A percentile compares a stretch with the other conserved stretches of the same genome.
phyloP scores from a whole-genome alignment of 257 asterid genomes.

The Capsicum chinense region DNA sequence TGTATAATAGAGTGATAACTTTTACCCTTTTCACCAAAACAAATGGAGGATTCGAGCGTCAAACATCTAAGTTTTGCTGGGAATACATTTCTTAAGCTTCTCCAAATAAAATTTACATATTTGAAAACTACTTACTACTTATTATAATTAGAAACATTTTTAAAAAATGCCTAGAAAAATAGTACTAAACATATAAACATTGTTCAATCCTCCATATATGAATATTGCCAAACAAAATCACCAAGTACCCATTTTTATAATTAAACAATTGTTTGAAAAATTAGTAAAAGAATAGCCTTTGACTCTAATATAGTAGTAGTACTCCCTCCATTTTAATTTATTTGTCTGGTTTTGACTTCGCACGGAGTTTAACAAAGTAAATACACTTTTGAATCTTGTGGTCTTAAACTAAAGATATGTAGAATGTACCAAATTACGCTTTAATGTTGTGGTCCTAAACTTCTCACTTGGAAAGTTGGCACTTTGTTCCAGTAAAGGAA shows the following conservation, averaged over 20 bases:
- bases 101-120: not conserved
- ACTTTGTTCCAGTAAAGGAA: too few relatives aligned
- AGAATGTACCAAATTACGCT: too few relatives aligned
- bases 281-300: not conserved
- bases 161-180: not conserved
- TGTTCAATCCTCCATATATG: not conserved
- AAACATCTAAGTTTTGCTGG: not conserved
- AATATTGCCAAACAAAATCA: conserved; percentile 1
- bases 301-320: too few relatives aligned
- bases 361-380: too few relatives aligned
- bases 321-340: too few relatives aligned
- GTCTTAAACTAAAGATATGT: too few relatives aligned
- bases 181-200: not conserved
- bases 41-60: not conserved
- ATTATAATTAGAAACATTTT: not conserved
- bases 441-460: too few relatives aligned
- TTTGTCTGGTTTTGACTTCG: too few relatives aligned
- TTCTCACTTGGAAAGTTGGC: too few relatives aligned
- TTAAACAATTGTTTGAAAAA: not conserved
- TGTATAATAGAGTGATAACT: not conserved
- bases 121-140: not conserved
- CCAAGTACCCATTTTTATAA: not conserved
- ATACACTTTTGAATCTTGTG: too few relatives aligned
- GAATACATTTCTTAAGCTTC: not conserved
- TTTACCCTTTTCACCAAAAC: not conserved